Evolutionary conservation across 495 filamentous ascomycete species (phyloP).

Genomic region (Aspergillus funiculosus): DNA sequence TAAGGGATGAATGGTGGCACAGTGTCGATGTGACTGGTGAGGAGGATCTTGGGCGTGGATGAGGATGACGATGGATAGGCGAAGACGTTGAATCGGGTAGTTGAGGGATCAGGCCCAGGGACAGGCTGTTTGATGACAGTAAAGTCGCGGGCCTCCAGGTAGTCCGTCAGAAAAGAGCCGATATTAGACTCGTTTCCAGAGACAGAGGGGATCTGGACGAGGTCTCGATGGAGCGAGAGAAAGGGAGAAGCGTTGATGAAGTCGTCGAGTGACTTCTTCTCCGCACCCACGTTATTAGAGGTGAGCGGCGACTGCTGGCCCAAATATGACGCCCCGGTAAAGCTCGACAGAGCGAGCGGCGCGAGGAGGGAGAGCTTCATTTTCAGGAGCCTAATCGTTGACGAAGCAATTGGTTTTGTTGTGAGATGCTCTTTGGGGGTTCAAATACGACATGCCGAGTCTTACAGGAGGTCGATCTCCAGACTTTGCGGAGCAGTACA

Average conservation of each 20-base stretch:
- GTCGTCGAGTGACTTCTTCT: conserved; percentile 17
- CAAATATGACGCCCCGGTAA: conserved; percentile 18
- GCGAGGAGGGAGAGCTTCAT: conserved; percentile 21
- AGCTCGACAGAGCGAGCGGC: conserved; percentile 19
- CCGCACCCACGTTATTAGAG: too few relatives aligned
- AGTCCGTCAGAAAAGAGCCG: conserved; percentile 60
- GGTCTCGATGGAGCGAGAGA: conserved; percentile 69
- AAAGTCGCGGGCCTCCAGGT: conserved; percentile 60
- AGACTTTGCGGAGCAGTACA: too few relatives aligned
- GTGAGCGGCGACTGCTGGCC: conserved; percentile 6
- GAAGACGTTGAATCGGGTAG: conserved; percentile 66
- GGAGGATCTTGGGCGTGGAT: conserved; percentile 54
- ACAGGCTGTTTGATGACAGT: conserved; percentile 60
- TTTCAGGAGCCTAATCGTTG: too few relatives aligned
- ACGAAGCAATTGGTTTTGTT: too few relatives aligned
- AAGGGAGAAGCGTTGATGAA: conserved; percentile 45
- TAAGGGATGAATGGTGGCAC: conserved; percentile 62
- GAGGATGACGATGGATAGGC: conserved; percentile 59
- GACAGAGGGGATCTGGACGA: conserved; percentile 72
- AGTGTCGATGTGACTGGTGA: conserved; percentile 71
- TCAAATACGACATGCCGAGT: too few relatives aligned
- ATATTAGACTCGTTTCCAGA: conserved; percentile 65
- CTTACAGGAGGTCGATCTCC: too few relatives aligned
- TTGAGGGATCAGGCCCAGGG: conserved; percentile 19
- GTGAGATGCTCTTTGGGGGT: too few relatives aligned